Evolutionary conservation across 169 alveolate species (phyloP).

Genomic region (Plasmodium gallinaceum): DNA sequence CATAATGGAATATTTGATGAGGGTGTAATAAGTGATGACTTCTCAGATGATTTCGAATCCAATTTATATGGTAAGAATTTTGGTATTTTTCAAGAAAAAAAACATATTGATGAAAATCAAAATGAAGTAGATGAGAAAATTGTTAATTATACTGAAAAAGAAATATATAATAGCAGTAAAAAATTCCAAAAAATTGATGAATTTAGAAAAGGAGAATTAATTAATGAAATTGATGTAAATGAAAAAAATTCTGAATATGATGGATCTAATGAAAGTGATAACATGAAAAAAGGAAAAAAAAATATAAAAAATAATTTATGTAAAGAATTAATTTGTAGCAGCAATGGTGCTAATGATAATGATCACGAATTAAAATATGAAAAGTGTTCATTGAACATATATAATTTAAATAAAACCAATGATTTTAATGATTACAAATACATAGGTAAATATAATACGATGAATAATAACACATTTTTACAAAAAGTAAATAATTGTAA

Average conservation of each 20-base stretch:
- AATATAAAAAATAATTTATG: background rate
- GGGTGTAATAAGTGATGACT: slow-evolving; percentile 29
- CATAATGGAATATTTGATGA: slow-evolving; percentile 45
- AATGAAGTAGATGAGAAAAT: background rate
- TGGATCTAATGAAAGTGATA: background rate
- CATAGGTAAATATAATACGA: slow-evolving; percentile 6
- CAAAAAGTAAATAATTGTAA: background rate
- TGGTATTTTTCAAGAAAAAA: background rate
- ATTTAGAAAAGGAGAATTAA: background rate
- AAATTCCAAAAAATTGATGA: background rate
- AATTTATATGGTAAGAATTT: slow-evolving; percentile 13
- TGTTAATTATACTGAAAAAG: background rate
- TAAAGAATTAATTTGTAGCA: background rate
- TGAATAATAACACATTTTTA: background rate
- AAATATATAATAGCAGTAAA: no score
- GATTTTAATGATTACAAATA: background rate
- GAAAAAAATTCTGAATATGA: background rate
- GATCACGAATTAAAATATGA: background rate
- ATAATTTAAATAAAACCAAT: slow-evolving; percentile 9
- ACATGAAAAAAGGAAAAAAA: background rate
- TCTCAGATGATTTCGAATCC: slow-evolving; percentile 14
- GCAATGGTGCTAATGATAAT: background rate
- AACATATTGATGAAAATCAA: slow-evolving; percentile 4
- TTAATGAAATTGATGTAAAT: background rate
- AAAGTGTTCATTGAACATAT: background rate